These are phyloP conservation scores for Cymbidium sinense DNA, from an alignment of 106 monocot genomes.

Conservation along the genomic window DNA sequence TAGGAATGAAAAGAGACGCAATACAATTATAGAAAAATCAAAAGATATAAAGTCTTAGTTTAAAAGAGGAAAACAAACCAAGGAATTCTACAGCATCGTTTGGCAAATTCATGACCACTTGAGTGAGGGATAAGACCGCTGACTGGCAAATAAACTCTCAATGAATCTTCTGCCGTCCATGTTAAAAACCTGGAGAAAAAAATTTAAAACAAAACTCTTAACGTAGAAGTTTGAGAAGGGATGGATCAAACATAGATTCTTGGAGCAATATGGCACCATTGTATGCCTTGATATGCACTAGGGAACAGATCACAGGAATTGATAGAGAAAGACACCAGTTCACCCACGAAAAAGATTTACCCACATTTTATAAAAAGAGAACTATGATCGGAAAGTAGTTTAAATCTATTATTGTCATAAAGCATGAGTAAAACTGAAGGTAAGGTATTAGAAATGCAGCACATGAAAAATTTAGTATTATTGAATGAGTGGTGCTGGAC, in stretches of 20 bases:
- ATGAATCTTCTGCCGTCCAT: conserved; percentile 98
- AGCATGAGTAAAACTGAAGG: neutral
- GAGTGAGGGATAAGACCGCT: conserved; percentile 33
- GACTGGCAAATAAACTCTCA: conserved; percentile 37
- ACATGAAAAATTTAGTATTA: neutral
- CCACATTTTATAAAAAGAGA: neutral
- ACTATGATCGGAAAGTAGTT: neutral
- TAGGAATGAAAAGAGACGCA: neutral
- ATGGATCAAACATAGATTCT: neutral
- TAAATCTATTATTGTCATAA: neutral
- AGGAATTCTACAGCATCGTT: conserved; percentile 77
- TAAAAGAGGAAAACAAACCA: conserved; percentile 34
- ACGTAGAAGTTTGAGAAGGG: neutral
- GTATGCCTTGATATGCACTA: neutral
- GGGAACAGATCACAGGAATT: neutral
- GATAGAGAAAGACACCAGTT: neutral
- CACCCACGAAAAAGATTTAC: neutral
- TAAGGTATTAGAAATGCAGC: neutral
- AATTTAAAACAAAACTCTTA: neutral
- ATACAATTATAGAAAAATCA: conserved; percentile 2
- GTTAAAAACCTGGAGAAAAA: conserved; percentile 64
- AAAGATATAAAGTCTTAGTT: neutral
- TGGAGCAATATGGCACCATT: neutral
- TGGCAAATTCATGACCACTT: conserved; percentile 97
- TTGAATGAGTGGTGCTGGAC: neutral